Base-by-base conservation (phyloP, 805 yeast species). In the Candida saitoana region DNA sequence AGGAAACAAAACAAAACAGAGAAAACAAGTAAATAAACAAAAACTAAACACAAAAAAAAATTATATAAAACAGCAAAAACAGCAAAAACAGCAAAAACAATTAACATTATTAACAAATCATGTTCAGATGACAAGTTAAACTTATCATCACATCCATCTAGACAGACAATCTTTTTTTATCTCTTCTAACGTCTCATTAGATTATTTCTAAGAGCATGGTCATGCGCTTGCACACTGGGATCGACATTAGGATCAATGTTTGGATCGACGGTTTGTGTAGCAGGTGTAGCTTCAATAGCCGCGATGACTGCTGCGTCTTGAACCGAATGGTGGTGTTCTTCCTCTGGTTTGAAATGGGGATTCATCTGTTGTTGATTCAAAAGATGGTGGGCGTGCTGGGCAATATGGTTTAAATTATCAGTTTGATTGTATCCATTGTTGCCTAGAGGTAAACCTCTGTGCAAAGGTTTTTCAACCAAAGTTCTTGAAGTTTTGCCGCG, bases 301-400 rank as follows among this genome's bases (percentile, higher is more conserved):
- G 73, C 73, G 45, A 68, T 62, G 11, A 67, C 73, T 12, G 69
- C 72, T 22, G 68, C 65, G 38, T 68, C 74, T 44, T 65, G 73
- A 33, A 46, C 40, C 12, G 41, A 36, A 8, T 44, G 43, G 24
- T 44, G 42, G 19, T 38, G 45, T 14, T 24, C 30, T 24, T 36
- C 38, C 22, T 36, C 38, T 18, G 39, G 40, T 20, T 40, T 40
- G 15, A 31, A 36, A 18, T 38, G 45, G 34, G 25, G 34, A 14
- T 29, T 34, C 7, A 34, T 12, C 48, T 51, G 41, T 49, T 47
- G 50, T 41, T 49, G 27, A 49, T 32, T 18, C 19, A 43, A 42
- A 12, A 18, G 36, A 20, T 40, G 48, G 19, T 48, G 61, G 44
- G 32, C 32, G 47, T 36, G 46, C 22, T 42, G 47, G n/a, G 37